Base-by-base conservation (phyloP, 768 basidiomycete genomes). In the Termitomyces titanicus region DNA sequence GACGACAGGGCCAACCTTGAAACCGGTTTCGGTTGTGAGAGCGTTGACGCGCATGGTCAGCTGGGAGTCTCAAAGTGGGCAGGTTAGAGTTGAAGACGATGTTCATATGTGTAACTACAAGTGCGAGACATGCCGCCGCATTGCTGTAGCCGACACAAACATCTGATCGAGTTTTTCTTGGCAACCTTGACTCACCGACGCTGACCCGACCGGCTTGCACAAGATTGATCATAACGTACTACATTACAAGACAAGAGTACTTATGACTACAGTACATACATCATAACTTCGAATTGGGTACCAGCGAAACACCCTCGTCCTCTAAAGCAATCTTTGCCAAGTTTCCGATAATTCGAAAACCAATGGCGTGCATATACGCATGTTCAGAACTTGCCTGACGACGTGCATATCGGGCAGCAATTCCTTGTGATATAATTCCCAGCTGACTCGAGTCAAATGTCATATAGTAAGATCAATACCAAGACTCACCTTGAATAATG, bases 331-430 rank as follows among this genome's bases (percentile, higher is more conserved):
- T 68, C 63, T 72, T 81, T 8, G 92, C 89, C 35, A 92, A 63
- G 20, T 70, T 69, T 29, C 91, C 92, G 45, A 89, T 71, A 22
- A 83, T 57, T 13, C 81, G 84, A 69, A 90, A 91, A 9, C 75
- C 63, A 22, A 61, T 53, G 0, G 61, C 68, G 55, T 81, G 72
- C 8, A 72, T 53, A 40, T 68, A 73, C 7, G 94, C 94, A 40
- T 75, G 73, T 68, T 93, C 92, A 0, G 93, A 95, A 66, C 90
- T 94, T 3, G 94, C 93, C 69, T 97, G 94, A 18, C 91, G 83
- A 24, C 87, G 79, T 1, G 92, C 92, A 50, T 82, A 83, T 42
- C 94, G 82, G 29, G 94, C 94, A 1, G 94, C 90, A 59, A 97
- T 94, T 3, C 94, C 94, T 71, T 97, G 94, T 1, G 83, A 74